Conservation (phyloP, 805 yeast species). For the Kazachstania taianensis region DNA sequence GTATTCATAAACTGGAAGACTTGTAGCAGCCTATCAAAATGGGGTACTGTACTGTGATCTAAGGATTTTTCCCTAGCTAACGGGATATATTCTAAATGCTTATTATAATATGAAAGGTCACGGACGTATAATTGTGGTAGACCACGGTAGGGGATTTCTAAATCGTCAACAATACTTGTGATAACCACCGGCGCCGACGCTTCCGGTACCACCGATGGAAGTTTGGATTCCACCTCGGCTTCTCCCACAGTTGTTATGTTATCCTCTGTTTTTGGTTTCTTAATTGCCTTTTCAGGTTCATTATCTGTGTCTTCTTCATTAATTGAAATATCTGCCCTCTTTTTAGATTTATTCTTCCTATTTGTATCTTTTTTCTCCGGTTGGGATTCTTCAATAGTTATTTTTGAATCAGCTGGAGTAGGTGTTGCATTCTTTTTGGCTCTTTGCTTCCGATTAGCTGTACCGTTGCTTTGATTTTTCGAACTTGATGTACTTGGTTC, state of each 20-base stretch:
- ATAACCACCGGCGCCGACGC: slow-evolving; percentile 6
- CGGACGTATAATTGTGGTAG: slow-evolving; percentile 13
- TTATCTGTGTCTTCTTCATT: neutral
- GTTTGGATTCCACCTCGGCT: slow-evolving; percentile 1
- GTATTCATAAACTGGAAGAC: slow-evolving; percentile 25
- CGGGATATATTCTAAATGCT: slow-evolving; percentile 16
- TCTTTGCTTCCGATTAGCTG: neutral
- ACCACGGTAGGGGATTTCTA: slow-evolving; percentile 18
- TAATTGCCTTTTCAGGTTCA: neutral
- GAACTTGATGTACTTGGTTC: slow-evolving; percentile 7
- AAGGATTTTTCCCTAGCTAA: neutral
- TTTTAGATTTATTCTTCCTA: neutral
- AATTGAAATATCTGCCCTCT: neutral
- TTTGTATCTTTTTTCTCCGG: neutral
- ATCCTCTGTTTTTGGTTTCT: neutral
- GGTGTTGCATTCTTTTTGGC: neutral
- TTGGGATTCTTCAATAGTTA: neutral
- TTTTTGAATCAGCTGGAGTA: neutral
- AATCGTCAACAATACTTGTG: slow-evolving; percentile 22
- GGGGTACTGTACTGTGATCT: slow-evolving; percentile 5
- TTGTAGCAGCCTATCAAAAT: slow-evolving; percentile 21
- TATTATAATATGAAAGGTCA: slow-evolving; percentile 15
- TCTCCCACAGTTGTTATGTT: neutral
- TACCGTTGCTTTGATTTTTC: neutral
- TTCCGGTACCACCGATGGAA: slow-evolving; percentile 1